These are phyloP conservation scores for Stipa capillata DNA, from an alignment of 176 grass and related monocot genomes.

Conservation along the genomic window DNA sequence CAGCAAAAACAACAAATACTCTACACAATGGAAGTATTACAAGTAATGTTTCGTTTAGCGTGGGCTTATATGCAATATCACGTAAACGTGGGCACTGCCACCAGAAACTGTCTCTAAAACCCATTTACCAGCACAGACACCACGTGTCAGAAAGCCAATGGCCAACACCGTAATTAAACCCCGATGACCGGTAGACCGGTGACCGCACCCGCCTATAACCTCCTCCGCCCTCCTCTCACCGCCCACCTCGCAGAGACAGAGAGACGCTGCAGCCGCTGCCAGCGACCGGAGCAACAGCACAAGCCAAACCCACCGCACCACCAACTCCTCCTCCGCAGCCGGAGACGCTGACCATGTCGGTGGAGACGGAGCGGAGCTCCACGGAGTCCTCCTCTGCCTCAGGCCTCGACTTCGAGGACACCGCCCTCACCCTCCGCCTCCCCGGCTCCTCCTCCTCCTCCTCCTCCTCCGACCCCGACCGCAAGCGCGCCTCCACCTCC, in stretches of 20 bases:
- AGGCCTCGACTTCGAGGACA: constrained; percentile 85
- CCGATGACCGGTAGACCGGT: constrained; percentile 20
- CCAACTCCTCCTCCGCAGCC: background rate
- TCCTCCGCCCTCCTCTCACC: background rate
- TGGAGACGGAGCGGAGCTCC: constrained; percentile 69
- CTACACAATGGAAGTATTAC: too few relatives aligned
- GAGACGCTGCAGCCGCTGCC: too few relatives aligned
- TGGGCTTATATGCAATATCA: too few relatives aligned
- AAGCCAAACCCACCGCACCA: background rate
- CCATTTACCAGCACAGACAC: background rate
- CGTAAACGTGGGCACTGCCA: too few relatives aligned
- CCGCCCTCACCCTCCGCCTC: constrained; percentile 58
- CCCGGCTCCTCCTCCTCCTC: too few relatives aligned
- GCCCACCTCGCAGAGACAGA: background rate
- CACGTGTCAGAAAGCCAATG: background rate
- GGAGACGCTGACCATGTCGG: constrained; percentile 26
- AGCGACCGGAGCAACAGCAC: background rate
- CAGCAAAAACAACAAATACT: too few relatives aligned
- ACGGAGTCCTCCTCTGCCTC: constrained; percentile 57
- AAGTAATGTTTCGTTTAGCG: too few relatives aligned
- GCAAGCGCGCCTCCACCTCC: constrained; percentile 38
- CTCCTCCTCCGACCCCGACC: constrained; percentile 22
- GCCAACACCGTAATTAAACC: constrained; percentile 6
- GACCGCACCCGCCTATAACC: constrained; percentile 31
- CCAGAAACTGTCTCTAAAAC: too few relatives aligned